Percentiles rank a stretch among this genome's conserved stretches.
Conservation (phyloP, 2,329 filamentous ascomycete genomes). For the Shiraia bambusicola region DNA sequence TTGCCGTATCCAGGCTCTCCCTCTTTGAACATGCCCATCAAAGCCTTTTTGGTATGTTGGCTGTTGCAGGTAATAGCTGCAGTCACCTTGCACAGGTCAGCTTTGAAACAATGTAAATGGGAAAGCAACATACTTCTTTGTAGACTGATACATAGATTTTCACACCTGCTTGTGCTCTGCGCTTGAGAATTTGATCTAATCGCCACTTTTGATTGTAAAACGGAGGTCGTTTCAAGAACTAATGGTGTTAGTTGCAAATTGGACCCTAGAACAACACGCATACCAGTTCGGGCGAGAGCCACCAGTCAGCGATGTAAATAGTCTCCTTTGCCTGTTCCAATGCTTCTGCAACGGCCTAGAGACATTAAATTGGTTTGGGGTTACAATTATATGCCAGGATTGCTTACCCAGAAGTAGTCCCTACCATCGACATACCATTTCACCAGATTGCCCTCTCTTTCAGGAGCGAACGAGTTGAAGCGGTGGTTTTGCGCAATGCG, state of each 20-base stretch:
- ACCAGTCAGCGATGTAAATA: slow-evolving; percentile 97
- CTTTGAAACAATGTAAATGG: no score
- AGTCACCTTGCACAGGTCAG: slow-evolving; percentile 32
- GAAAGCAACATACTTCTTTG: slow-evolving; percentile 63
- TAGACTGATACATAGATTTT: slow-evolving; percentile 94
- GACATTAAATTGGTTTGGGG: neutral
- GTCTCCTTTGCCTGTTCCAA: slow-evolving; percentile 88
- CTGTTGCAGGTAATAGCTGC: slow-evolving; percentile 81
- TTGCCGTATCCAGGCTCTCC: slow-evolving; percentile 82
- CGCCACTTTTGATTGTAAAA: slow-evolving; percentile 82
- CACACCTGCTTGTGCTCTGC: slow-evolving; percentile 85
- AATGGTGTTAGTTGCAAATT: slow-evolving; percentile 13
- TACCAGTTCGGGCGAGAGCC: slow-evolving; percentile 79
- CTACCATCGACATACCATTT: slow-evolving; percentile 98
- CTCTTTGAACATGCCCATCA: slow-evolving; percentile 78
- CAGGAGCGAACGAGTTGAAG: slow-evolving; percentile 88
- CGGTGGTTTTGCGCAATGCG: slow-evolving; percentile 72
- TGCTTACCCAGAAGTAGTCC: slow-evolving; percentile 76
- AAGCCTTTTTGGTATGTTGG: slow-evolving; percentile 83
- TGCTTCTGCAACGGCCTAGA: slow-evolving; percentile 74
- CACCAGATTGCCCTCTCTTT: slow-evolving; percentile 78
- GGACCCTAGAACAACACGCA: neutral
- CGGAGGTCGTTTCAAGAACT: slow-evolving; percentile 79
- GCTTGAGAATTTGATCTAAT: slow-evolving; percentile 82
- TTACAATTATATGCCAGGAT: neutral